Evolutionary conservation across 176 grass and related monocot genomes (phyloP), one percentile per base, ranked within the genome.

Genomic region (Ampelocalamus luodianensis): DNA sequence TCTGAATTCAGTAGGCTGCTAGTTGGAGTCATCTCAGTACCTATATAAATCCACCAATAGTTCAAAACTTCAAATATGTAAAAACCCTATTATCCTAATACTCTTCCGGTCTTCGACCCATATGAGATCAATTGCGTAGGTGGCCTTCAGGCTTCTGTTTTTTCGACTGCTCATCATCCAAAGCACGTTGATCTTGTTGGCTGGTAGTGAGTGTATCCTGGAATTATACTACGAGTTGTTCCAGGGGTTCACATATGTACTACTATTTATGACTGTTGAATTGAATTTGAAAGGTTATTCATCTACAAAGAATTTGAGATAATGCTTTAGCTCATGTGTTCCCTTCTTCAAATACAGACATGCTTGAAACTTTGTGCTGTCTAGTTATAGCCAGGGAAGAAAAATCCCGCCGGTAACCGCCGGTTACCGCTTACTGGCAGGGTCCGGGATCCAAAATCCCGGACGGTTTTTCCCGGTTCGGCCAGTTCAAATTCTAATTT

Each of bases 41-140:
- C 26, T 9, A 48, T 48, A 29, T 34, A 73, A 71, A 46, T 24
- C 8, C 5, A 44, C 39, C 5, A 18, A 12, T 80, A 15, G 54
- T 72, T 72, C 54, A 82, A 23, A 83, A n/a, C 26, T 72, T 61
- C 26, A 82, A 62, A 83, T 61, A 62, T 62, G 26, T 72, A 3
- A 61, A 60, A 83, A 48, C 8, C 58, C 17, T 78, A 63, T 62
- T 27, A 17, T 40, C 11, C 16, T 72, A 8, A 45, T 38, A 72
- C 66, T 34, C 54, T 20, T 37, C 36, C 16, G 20, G 32, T 37
- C 12, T 63, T 65, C 44, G 32, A 84, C 8, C 59, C 22, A 39
- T 16, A 23, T 74, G 42, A 63, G 54, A 63, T 72, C 5, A 37
- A 23, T 15, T 74, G 42, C 20, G 3, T 32, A 38, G 18, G 14